These are phyloP conservation scores for Colletotrichum sp. DNA, from an alignment of 2,329 filamentous ascomycete species.

Conservation along the genomic window DNA sequence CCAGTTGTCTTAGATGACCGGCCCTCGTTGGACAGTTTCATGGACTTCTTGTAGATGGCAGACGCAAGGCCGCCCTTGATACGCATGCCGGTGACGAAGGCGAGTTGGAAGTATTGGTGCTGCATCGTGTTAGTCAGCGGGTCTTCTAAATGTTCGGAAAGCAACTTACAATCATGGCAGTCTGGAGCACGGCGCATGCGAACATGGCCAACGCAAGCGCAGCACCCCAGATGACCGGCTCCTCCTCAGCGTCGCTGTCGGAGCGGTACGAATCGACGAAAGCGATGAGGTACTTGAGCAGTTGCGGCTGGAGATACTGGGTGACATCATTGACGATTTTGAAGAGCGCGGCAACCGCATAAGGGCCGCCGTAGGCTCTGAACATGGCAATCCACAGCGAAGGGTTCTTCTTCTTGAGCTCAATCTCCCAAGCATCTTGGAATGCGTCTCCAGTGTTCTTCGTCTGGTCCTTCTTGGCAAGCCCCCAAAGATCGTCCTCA, in stretches of 20 bases:
- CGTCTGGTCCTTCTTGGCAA: slow-evolving; percentile 82
- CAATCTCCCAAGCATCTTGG: slow-evolving; percentile 75
- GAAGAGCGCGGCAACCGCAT: slow-evolving; percentile 81
- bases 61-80: slow-evolving; percentile 91
- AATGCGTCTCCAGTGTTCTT: slow-evolving; percentile 74
- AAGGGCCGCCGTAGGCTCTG: slow-evolving; percentile 84
- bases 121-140: slow-evolving; percentile 24
- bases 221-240: slow-evolving; percentile 84
- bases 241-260: slow-evolving; percentile 53
- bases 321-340: slow-evolving; percentile 88
- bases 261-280: slow-evolving; percentile 78
- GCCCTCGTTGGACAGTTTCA: slow-evolving; percentile 92
- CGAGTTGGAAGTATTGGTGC: slow-evolving; percentile 96
- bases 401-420: slow-evolving; percentile 75
- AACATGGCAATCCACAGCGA: slow-evolving; percentile 89
- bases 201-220: slow-evolving; percentile 95
- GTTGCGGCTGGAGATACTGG: slow-evolving; percentile 89
- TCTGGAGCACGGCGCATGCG: slow-evolving; percentile 82
- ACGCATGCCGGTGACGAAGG: slow-evolving; percentile 95
- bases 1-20: slow-evolving; percentile 88
- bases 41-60: slow-evolving; percentile 90
- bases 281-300: slow-evolving; percentile 81
- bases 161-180: slow-evolving; percentile 69
- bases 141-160: neutral
- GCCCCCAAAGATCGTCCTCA: slow-evolving; percentile 94